Percentiles rank a stretch among this genome's conserved stretches.
phyloP scores from a whole-genome alignment of 1,139 yeast species.

The Sugiyamaella pinicola region DNA sequence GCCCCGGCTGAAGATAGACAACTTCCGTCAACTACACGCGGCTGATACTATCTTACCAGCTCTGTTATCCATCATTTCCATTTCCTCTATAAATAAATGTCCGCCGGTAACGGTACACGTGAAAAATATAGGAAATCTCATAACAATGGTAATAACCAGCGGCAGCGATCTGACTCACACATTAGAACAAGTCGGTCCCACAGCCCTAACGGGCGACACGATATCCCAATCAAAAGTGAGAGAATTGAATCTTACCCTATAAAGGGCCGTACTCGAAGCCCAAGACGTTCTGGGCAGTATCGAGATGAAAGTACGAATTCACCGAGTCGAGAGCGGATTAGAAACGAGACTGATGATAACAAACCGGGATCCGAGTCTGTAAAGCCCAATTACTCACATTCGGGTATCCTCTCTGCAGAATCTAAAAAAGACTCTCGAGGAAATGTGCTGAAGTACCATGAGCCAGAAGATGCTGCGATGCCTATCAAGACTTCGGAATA shows the following conservation, averaged over 20 bases:
- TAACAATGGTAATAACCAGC: not conserved
- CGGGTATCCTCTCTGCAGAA: conserved; percentile 52
- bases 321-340: not conserved
- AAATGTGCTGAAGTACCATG: conserved; percentile 48
- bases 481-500: conserved; percentile 39
- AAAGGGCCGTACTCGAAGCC: not conserved
- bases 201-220: not conserved
- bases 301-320: not conserved
- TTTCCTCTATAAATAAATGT: not conserved
- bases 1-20: no score
- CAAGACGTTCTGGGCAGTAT: not conserved
- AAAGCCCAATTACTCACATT: conserved; percentile 47
- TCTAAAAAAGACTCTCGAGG: conserved; percentile 47
- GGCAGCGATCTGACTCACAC: not conserved
- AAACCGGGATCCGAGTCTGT: not conserved
- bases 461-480: conserved; percentile 47
- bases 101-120: not conserved
- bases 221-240: not conserved
- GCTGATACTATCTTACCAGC: not conserved
- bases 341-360: not conserved
- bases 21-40: not conserved
- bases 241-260: not conserved
- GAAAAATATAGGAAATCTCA: not conserved
- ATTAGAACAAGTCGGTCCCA: not conserved
- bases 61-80: not conserved